Evolutionary conservation across 352 stramenopile species (phyloP), one percentile per base, ranked within the genome.

Genomic region (Phytopythium delawarense): DNA sequence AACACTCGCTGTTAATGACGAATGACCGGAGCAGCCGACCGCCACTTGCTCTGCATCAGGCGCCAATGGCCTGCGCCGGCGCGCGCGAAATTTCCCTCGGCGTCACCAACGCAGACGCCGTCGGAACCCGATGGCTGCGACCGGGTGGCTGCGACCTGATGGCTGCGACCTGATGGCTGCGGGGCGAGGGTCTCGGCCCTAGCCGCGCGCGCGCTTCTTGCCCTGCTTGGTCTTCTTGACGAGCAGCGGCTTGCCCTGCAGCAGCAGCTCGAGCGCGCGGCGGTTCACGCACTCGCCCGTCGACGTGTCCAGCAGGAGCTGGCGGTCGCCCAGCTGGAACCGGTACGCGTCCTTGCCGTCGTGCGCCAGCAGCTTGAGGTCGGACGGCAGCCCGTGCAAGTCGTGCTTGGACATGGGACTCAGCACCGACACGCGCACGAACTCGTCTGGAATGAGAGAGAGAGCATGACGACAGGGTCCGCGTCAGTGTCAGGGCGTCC

Each of bases 201-300:
- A 74, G 59, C 44, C 65, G 28, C 67, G 65, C 44, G 66, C 39
- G n/a, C 66, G 62, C 56, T 88, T 89, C 69, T 92, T 92, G 45
- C 71, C 62, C 62, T 87, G 71, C 54, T 87, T 90, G 44, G 69
- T 61, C 59, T 84, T 86, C 48, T 78, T 82, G 23, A 76, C 79
- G 23, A 90, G 77, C 9, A 92, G 71, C n/a, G 83, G 81, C 59
- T 81, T 87, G 44, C 83, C 83, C 53, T 87, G 68, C 60, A 92
- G 73, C 62, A 92, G 51, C n/a, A 78, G 78, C 44, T 89, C 75
- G 23, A 92, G 72, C n/a, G 75, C 75, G 62, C 79, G 87, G 49
- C 74, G 77, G 57, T 88, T 92, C 34, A 77, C 62, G 42, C 75
- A 88, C 15, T 71, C 70, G 52, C 71, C 80, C 7, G 73, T 74